Evolutionary conservation across 208 protist genomes (phyloP), one percentile per base, ranked within the genome.

Genomic region (Leishmania guyanensis): DNA sequence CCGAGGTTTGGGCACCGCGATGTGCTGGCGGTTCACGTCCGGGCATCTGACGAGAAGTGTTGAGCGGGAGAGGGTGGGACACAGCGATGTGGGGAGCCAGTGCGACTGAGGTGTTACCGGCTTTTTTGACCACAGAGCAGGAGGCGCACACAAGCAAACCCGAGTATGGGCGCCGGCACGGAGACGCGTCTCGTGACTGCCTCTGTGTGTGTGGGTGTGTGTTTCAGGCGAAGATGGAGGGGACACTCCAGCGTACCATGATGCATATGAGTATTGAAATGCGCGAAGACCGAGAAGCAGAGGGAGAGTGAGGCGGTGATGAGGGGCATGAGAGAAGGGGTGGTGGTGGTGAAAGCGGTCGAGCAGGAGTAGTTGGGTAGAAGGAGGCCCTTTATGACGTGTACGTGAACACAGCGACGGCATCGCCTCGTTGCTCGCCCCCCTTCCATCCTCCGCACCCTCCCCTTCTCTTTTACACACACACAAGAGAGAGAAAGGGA

Each of bases 1-100:
- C 22, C n/a, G 51, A 76, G 72, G 72, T 48, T 22, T 56, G 9
- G 51, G 43, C 54, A 39, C 75, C 39, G 17, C 75, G 75, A 26
- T 56, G 10, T 43, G 46, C 75, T 66, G 43, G 54, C 36, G 64
- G 39, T 48, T 85, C 77, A 54, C 60, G 72, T 5, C 82, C 82
- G 12, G 82, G 72, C 82, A 85, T 85, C 8, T 17, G 22, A 20
- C 72, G 2, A 9, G 39, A 17, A 36, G 48, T 73, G 69, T 8
- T 22, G 46, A 73, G 46, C 22, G 39, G 43, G 20, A 14, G n/a
- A 22, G 12, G 39, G 22, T 6, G 22, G 33, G 26, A 26, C 26
- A 73, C 0, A 33, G 26, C 33, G 69, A 5, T 73, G 69, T 54
- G 46, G 3, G 26, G 26, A 73, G 20, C 10, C 39, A 36, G 69